Base-by-base conservation (phyloP, 768 basidiomycete genomes). In the Ramaria sp. region DNA sequence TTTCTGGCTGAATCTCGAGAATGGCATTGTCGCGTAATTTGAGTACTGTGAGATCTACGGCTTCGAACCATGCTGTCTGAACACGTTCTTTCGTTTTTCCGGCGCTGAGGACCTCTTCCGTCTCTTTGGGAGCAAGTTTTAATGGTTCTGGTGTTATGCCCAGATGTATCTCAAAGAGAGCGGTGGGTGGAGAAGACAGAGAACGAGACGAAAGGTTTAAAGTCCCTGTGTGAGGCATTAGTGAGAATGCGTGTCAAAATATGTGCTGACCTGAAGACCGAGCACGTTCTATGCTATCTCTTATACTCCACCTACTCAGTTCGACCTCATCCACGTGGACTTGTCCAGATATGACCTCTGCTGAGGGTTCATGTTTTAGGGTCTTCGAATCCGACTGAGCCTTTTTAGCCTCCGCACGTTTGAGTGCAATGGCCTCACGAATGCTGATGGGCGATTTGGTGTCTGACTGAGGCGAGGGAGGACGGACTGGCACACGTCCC, bases 11-110 rank as follows among this genome's bases (percentile, higher is more conserved):
- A 27, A 92, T 74, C 62, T 87, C 85, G 16, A 76, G 59, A 39
- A 92, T 89, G 18, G 84, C 81, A 61, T 92, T 91, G 61, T 81
- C 84, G 78, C 83, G 84, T 15, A 81, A 81, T 63, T 88, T 90
- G 41, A 92, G 68, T 4, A 85, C 70, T 36, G 78, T 76, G 20
- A 92, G 68, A 66, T 92, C 88, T 63, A 85, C 83, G 1, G 83
- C 83, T 63, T 90, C 88, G 60, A 81, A 92, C 86, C 88, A 88
- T 1, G 84, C 73, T 30, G 68, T 70, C 50, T 73, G 71, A 30
- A 69, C 71, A 8, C 70, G 66, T 41, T 71, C 71, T 54, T 69
- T 71, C n/a, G 64, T 65, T 54, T 32, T 54, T 13, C 66, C 59
- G 8, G 63, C 58, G 42, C 64, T 63, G 28, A 64, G 58, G 39